Base-by-base conservation (phyloP, 352 stramenopile genomes). In the Hyaloperonospora arabidopsidis region DNA sequence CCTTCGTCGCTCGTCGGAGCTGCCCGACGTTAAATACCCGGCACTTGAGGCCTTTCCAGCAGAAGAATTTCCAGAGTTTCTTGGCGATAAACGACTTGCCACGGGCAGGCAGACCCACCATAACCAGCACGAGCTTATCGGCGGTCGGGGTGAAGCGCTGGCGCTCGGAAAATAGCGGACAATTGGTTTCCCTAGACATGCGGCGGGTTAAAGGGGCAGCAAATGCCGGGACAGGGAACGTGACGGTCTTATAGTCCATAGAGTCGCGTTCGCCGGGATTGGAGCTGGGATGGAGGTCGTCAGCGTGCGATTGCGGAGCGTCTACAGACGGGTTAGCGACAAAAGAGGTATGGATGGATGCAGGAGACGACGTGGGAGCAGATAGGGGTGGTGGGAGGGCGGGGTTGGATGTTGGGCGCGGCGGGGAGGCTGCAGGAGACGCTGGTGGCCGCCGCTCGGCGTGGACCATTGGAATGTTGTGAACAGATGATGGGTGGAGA, bases 1-100 rank as follows among this genome's bases (percentile, higher is more conserved):
- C 77, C 55, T 70, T 88, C 40, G 94, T 72, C 50, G 87, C 77
- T 18, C 92, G 82, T 0, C 95, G 83, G 52, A 98, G 87, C 57
- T 98, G 89, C 0, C 92, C 93, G 7, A 97, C 93, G 68, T 98
- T 98, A 68, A 98, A 98, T 14, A 98, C 90, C 34, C 88, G 65
- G 45, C 66, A 77, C 56, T 81, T 69, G 39, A 85, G 65, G n/a
- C 81, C 81, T 50, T 89, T 92, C 81, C 81, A 92, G 52, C 68
- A 81, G 19, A 89, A 67, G 53, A 87, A 89, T 59, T 87, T 88
- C 50, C 69, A 76, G 1, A 91, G 68, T 52, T 96, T 95, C 61
- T 97, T 96, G 49, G 91, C 88, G 62, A 98, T 97, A 65, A 97
- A 96, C 48, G 93, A 98, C 66, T 98, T 98, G 45, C 94, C 94